Conservation (phyloP, 495 filamentous ascomycete genomes). For the Pyrenopolyporus hunteri region DNA sequence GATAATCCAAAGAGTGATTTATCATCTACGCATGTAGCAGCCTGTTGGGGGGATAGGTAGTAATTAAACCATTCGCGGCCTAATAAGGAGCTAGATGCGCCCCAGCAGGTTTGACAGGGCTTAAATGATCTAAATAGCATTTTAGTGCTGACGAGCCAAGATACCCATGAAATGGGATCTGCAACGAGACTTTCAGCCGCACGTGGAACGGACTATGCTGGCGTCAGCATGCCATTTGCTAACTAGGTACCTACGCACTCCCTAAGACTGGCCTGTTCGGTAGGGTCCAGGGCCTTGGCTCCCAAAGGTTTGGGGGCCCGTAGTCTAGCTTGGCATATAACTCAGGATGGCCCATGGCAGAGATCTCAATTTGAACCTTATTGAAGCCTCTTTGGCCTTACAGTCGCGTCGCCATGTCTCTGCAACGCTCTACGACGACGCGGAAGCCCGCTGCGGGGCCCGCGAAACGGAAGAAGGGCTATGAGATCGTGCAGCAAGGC, state of each 20-base stretch:
- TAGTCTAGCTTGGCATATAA: constrained; percentile 21
- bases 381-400: not conserved
- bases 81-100: not conserved
- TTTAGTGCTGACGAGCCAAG: constrained; percentile 30
- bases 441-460: constrained; percentile 38
- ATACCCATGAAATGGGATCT: not conserved
- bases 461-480: constrained; percentile 40
- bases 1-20: not conserved
- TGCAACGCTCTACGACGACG: constrained; percentile 40
- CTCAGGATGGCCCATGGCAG: constrained; percentile 5
- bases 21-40: constrained; percentile 5
- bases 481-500: constrained; percentile 39
- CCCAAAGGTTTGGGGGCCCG: constrained; percentile 11
- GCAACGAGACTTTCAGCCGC: constrained; percentile 27
- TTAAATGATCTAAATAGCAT: constrained; percentile 3
- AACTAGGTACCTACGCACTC: constrained; percentile 3
- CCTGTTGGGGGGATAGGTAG: constrained; percentile 1
- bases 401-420: constrained; percentile 31
- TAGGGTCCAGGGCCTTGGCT: too few relatives aligned
- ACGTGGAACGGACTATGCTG: constrained; percentile 18
- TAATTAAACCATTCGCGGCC: not conserved
- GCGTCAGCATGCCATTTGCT: constrained; percentile 18
- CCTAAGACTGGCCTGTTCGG: too few relatives aligned
- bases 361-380: not conserved
- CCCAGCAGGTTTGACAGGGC: constrained; percentile 1